Conservation (phyloP, 805 yeast species). For the Naumovozyma baii region DNA sequence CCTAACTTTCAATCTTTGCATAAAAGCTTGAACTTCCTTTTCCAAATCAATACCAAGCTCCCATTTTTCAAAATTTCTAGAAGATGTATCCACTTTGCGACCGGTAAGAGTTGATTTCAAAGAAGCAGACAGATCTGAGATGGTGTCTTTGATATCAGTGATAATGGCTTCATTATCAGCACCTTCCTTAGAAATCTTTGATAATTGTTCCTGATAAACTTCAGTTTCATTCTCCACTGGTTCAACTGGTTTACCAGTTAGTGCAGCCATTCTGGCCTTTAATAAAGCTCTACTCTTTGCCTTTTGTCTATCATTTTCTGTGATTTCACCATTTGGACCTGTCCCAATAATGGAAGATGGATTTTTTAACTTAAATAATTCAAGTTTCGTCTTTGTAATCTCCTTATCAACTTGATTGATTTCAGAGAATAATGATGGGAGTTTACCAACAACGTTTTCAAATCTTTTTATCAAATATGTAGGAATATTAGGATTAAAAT, state of each 20-base stretch:
- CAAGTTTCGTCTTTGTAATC: conserved; percentile 57
- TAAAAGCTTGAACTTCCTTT: conserved; percentile 50
- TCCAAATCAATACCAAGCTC: conserved; percentile 73
- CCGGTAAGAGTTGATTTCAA: conserved; percentile 29
- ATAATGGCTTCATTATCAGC: conserved; percentile 50
- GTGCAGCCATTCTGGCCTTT: conserved; percentile 82
- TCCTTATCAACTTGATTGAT: conserved; percentile 58
- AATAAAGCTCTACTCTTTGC: conserved; percentile 72
- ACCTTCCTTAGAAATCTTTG: conserved; percentile 41
- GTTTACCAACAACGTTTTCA: conserved; percentile 53
- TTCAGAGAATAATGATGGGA: conserved; percentile 59
- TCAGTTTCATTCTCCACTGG: conserved; percentile 4
- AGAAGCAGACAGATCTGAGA: conserved; percentile 43
- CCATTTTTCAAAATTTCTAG: conserved; percentile 58
- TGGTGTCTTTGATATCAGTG: conserved; percentile 59
- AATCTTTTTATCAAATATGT: conserved; percentile 46
- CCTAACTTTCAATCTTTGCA: conserved; percentile 40
- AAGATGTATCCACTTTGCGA: conserved; percentile 27
- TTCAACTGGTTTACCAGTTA: conserved; percentile 37
- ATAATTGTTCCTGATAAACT: conserved; percentile 33
- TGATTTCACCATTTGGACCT: conserved; percentile 78
- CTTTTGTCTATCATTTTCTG: conserved; percentile 72
- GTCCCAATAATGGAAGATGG: conserved; percentile 72
- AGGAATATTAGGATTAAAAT: conserved; percentile 25
- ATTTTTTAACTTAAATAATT: conserved; percentile 51